Conservation (phyloP, 805 yeast genomes). For the Yarrowia keelungensis region DNA sequence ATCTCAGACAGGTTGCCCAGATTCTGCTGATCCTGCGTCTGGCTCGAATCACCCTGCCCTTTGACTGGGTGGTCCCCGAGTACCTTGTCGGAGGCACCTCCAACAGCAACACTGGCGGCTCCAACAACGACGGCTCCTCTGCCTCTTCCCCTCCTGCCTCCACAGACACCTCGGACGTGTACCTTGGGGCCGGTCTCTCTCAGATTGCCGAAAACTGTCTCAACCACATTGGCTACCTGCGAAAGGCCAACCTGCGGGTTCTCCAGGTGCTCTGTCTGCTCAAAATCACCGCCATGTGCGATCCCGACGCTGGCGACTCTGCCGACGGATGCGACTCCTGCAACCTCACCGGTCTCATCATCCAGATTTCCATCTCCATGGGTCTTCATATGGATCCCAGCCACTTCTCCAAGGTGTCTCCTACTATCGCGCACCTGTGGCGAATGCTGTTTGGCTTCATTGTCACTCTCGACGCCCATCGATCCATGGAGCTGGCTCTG, state of each 20-base stretch:
- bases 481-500: conserved; percentile 37
- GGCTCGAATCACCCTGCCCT: conserved; percentile 34
- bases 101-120: conserved; percentile 4
- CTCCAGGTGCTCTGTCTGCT: conserved; percentile 29
- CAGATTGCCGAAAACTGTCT: conserved; percentile 38
- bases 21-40: conserved; percentile 29
- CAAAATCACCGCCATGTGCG: conserved; percentile 32
- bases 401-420: conserved; percentile 31
- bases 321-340: conserved; percentile 34
- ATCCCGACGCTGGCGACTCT: conserved; percentile 37
- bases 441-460: conserved; percentile 37
- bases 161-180: conserved; percentile 24
- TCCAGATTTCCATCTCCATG: conserved; percentile 36
- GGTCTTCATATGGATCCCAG: conserved; percentile 38
- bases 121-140: conserved; percentile 17
- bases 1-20: conserved; percentile 25
- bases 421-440: conserved; percentile 33
- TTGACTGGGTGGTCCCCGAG: conserved; percentile 30
- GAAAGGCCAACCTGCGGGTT: conserved; percentile 19
- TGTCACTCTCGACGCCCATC: conserved; percentile 35
- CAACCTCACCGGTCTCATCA: conserved; percentile 34
- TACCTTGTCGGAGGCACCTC: background rate
- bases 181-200: conserved; percentile 25
- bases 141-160: conserved; percentile 10
- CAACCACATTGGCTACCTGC: conserved; percentile 26